phyloP scores from a whole-genome alignment of 805 yeast genomes.

The Tetrapisispora taiwanensis region DNA sequence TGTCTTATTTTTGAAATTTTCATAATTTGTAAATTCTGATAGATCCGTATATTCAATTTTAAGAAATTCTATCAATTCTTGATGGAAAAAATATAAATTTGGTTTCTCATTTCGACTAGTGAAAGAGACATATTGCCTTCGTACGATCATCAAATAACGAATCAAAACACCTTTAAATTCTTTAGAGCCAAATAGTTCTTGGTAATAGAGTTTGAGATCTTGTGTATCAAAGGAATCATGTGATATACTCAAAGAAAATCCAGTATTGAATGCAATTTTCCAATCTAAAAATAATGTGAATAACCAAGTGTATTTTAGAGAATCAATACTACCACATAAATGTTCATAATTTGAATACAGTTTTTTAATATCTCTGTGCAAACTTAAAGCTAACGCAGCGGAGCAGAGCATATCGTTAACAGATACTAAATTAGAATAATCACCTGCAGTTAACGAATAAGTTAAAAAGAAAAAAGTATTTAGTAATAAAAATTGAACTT shows the following conservation, averaged over 20 bases:
- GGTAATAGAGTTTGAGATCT: neutral
- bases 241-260: constrained; percentile 13
- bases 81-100: constrained; percentile 3
- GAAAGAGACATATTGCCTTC: constrained; percentile 11
- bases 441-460: constrained; percentile 14
- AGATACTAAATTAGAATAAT: constrained; percentile 14
- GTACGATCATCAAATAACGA: constrained; percentile 10
- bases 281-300: constrained; percentile 21
- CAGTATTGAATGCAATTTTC: constrained; percentile 17
- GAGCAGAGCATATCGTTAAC: constrained; percentile 10
- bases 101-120: constrained; percentile 9
- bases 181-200: neutral
- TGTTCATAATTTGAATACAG: constrained; percentile 11
- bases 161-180: constrained; percentile 8
- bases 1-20: constrained; percentile 3
- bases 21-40: constrained; percentile 5
- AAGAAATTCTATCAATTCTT: constrained; percentile 4
- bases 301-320: constrained; percentile 21
- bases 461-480: constrained; percentile 4
- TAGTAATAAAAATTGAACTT: constrained; percentile 21
- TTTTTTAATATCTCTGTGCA: constrained; percentile 14
- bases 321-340: constrained; percentile 13
- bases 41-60: constrained; percentile 12
- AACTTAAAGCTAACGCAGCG: constrained; percentile 16
- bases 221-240: constrained; percentile 5